Evolutionary conservation across 139 green algal genomes (phyloP).

Genomic region (Volvox africanus): DNA sequence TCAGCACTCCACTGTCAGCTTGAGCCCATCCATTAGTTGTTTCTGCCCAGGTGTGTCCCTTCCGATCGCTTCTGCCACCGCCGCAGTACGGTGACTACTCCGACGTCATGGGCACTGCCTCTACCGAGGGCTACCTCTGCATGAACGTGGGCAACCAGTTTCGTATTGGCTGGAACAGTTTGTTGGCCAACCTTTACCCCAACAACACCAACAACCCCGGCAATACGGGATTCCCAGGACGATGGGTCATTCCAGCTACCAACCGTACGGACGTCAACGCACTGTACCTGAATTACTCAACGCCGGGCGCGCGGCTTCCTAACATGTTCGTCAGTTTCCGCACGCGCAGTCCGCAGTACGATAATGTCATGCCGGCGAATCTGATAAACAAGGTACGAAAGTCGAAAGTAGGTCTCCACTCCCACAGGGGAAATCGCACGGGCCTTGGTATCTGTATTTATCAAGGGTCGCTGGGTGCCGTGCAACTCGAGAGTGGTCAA

Average conservation of each 20-base stretch:
- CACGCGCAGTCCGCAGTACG: neutral
- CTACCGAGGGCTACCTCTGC: slow-evolving; percentile 31
- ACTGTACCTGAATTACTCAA: neutral
- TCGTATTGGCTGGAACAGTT: slow-evolving; percentile 5
- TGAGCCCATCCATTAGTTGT: no score
- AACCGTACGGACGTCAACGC: neutral
- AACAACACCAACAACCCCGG: neutral
- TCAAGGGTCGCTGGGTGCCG: no score
- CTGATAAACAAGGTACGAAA: neutral
- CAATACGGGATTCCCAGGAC: neutral
- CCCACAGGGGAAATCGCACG: neutral
- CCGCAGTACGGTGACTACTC: slow-evolving; percentile 14
- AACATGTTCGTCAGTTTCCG: slow-evolving; percentile 36
- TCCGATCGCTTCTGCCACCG: no score
- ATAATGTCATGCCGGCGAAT: neutral
- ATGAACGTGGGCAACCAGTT: slow-evolving; percentile 23
- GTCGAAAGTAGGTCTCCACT: neutral
- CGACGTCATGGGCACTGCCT: slow-evolving; percentile 39
- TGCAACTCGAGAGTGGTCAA: neutral
- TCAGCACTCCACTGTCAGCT: no score
- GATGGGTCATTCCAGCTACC: neutral
- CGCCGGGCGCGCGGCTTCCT: neutral
- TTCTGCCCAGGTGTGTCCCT: no score
- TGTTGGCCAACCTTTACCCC: neutral
- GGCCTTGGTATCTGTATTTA: no score